A percentile compares a stretch with the other conserved stretches of the same genome.
Evolutionary conservation across 164 flowering plant genomes (phyloP).

Genomic region (Macadamia integrifolia): DNA sequence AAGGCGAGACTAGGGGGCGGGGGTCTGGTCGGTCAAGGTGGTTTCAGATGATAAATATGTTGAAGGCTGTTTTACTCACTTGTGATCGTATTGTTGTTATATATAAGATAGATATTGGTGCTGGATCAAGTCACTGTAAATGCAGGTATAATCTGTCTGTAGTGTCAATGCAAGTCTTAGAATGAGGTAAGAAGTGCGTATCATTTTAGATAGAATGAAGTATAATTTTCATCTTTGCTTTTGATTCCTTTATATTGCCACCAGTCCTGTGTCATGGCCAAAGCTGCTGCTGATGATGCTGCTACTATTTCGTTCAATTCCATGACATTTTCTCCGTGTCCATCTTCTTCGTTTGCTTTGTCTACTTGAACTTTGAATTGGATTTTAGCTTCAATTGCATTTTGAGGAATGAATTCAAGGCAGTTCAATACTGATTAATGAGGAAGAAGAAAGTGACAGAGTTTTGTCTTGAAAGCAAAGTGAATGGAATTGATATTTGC

Average conservation of each 20-base stretch:
- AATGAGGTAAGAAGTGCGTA: conserved; percentile 14
- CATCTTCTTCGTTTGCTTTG: not conserved
- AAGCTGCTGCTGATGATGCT: not conserved
- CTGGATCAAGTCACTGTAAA: conserved; percentile 27
- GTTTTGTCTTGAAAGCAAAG: no score
- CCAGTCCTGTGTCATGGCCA: not conserved
- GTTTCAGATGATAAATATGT: conserved; percentile 20
- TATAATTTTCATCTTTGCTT: not conserved
- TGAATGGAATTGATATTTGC: not conserved
- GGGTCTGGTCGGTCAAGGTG: conserved; percentile 17
- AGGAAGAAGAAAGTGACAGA: no score
- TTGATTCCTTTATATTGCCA: not conserved
- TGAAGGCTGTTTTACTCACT: conserved; percentile 11
- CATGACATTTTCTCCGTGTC: not conserved
- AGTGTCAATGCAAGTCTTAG: conserved; percentile 12
- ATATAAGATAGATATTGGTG: conserved; percentile 20
- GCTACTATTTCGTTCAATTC: not conserved
- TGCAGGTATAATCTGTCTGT: conserved; percentile 18
- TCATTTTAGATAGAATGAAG: no score
- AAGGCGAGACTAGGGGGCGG: conserved; percentile 13
- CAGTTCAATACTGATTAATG: no score
- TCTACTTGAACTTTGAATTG: not conserved
- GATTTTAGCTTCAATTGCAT: not conserved
- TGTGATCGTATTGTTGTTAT: conserved; percentile 17
- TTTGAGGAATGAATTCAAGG: not conserved